A percentile compares a stretch with the other conserved stretches of the same genome.
Conservation (phyloP, 345 rosid genomes). For the Citropsis articulata region DNA sequence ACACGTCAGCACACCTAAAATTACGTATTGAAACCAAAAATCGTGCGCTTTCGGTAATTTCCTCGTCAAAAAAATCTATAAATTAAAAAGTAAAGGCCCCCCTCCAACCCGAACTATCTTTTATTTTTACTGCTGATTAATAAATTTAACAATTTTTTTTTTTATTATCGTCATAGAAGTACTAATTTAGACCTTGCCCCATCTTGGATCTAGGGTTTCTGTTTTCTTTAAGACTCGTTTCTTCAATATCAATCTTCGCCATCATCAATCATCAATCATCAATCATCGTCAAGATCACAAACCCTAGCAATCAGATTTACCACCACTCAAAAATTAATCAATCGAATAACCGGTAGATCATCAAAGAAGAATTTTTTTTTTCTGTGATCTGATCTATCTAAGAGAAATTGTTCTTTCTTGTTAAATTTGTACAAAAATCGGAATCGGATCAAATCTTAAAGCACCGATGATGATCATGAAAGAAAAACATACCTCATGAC, state of each 20-base stretch:
- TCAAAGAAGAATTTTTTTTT: constrained; percentile 1
- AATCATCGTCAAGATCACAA: constrained; percentile 3
- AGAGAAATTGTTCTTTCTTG: neutral
- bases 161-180: constrained; percentile 9
- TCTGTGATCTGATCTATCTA: constrained; percentile 28
- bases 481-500: neutral
- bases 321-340: constrained; percentile 3
- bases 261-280: constrained; percentile 13
- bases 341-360: constrained; percentile 18
- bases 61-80: neutral
- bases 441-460: constrained; percentile 42
- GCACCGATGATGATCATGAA: constrained; percentile 26
- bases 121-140: neutral
- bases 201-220: constrained; percentile 67
- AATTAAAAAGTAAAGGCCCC: neutral
- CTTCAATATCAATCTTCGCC: constrained; percentile 18
- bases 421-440: constrained; percentile 25
- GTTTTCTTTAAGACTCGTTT: constrained; percentile 8
- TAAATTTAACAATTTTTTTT: neutral
- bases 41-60: neutral
- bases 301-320: constrained; percentile 9
- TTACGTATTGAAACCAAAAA: neutral
- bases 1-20: constrained; percentile 11
- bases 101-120: neutral
- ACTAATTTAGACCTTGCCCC: constrained; percentile 34